These are phyloP conservation scores for Lipomyces mesembrius DNA, from an alignment of 805 yeast genomes.

Conservation along the genomic window DNA sequence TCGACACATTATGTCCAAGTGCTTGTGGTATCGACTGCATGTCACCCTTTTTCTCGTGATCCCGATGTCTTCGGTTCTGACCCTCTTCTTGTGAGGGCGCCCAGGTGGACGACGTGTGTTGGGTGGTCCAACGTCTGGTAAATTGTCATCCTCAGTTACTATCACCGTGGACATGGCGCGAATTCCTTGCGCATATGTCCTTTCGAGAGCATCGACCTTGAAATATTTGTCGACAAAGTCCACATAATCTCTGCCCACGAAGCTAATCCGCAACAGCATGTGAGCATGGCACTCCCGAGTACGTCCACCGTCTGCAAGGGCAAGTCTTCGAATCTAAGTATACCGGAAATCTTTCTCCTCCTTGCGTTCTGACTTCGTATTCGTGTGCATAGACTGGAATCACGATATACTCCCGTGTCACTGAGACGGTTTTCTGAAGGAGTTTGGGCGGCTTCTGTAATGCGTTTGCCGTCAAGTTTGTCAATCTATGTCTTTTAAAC, in stretches of 20 bases:
- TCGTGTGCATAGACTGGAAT: neutral
- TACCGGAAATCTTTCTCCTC: neutral
- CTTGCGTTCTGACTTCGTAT: slow-evolving; percentile 6
- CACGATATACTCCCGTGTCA: neutral
- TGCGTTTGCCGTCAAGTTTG: slow-evolving; percentile 1
- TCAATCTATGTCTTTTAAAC: no score
- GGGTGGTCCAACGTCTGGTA: no score
- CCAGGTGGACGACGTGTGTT: no score
- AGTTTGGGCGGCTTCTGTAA: neutral
- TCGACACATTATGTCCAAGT: neutral
- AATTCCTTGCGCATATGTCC: no score
- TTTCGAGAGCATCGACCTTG: no score
- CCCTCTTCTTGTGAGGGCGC: no score
- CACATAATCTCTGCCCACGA: no score
- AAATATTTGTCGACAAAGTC: no score
- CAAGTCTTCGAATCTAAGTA: neutral
- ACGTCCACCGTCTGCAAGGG: neutral
- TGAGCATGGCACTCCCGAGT: neutral
- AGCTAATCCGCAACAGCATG: neutral
- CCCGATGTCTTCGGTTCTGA: no score
- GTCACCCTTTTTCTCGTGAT: no score
- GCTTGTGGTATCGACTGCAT: neutral
- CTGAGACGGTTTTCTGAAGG: neutral
- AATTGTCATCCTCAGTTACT: no score
- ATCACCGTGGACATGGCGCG: no score